These are phyloP conservation scores for Phaeomoniella chlamydospora DNA, from an alignment of 2,329 filamentous ascomycete genomes.

Conservation along the genomic window DNA sequence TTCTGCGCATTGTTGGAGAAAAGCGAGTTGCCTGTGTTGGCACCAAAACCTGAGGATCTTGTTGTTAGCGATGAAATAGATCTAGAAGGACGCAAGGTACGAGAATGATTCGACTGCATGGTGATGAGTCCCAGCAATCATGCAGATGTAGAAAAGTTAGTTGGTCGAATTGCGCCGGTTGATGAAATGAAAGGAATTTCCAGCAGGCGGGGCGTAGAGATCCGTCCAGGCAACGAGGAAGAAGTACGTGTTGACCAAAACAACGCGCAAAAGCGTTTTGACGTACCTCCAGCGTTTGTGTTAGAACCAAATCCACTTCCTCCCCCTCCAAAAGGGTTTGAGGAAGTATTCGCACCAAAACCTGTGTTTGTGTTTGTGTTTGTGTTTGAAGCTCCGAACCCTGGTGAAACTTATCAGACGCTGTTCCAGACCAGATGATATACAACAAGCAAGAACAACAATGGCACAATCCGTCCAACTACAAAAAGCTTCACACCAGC, in stretches of 20 bases:
- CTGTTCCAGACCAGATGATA: neutral
- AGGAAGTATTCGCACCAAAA: slow-evolving; percentile 10
- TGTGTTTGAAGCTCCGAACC: slow-evolving; percentile 9
- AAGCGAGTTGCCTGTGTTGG: slow-evolving; percentile 1
- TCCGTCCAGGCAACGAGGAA: slow-evolving; percentile 5
- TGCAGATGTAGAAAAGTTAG: neutral
- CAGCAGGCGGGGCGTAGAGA: slow-evolving; percentile 7
- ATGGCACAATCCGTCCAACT: no score
- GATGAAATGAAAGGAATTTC: neutral
- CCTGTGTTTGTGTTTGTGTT: slow-evolving; percentile 3
- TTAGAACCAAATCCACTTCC: slow-evolving; percentile 7
- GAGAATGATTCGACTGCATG: neutral
- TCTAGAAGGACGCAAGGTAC: neutral
- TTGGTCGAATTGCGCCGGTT: neutral
- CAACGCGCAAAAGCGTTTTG: slow-evolving; percentile 8
- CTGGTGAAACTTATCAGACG: slow-evolving; percentile 3
- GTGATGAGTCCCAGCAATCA: no score
- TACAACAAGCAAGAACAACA: slow-evolving; percentile 1
- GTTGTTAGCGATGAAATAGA: neutral
- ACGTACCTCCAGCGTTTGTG: slow-evolving; percentile 3
- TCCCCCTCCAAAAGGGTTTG: slow-evolving; percentile 10
- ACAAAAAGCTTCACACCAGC: neutral
- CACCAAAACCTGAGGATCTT: neutral
- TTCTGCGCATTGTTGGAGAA: slow-evolving; percentile 1
- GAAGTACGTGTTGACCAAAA: slow-evolving; percentile 8